Evolutionary conservation across 1,139 yeast genomes (phyloP).

Genomic region (Geotrichum carabidarum): DNA sequence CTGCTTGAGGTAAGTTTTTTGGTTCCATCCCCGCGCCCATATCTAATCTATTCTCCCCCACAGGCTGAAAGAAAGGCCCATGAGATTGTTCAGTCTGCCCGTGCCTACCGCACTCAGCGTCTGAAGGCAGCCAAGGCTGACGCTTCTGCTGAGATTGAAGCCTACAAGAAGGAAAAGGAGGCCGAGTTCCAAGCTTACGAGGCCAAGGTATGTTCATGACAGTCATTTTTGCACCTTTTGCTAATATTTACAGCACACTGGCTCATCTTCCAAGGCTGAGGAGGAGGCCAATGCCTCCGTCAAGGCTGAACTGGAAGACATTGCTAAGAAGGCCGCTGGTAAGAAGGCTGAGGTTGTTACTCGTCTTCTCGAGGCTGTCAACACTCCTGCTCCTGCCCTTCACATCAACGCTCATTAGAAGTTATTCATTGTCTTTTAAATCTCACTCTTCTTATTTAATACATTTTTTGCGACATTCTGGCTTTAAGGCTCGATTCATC

Average conservation of each 20-base stretch:
- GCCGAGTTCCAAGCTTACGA: constrained; percentile 71
- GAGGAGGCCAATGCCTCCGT: constrained; percentile 59
- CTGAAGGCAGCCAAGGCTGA: constrained; percentile 92
- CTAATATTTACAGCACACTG: constrained; percentile 45
- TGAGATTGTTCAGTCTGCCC: constrained; percentile 85
- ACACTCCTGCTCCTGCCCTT: constrained; percentile 71
- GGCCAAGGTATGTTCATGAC: constrained; percentile 41
- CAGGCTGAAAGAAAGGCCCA: constrained; percentile 95
- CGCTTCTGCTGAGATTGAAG: constrained; percentile 84
- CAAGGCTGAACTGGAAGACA: constrained; percentile 45
- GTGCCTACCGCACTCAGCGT: constrained; percentile 78
- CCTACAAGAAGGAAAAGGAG: constrained; percentile 81
- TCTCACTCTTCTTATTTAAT: constrained; percentile 1
- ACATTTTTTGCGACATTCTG: background rate
- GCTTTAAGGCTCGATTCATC: background rate
- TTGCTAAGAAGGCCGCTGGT: constrained; percentile 51
- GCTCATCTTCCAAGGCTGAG: constrained; percentile 61
- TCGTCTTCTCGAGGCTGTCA: constrained; percentile 73
- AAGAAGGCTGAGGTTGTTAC: constrained; percentile 68
- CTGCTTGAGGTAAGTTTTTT: constrained; percentile 37
- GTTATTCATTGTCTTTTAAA: background rate
- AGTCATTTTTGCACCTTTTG: background rate
- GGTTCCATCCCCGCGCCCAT: background rate
- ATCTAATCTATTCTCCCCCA: background rate
- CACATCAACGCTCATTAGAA: constrained; percentile 62